phyloP scores from a whole-genome alignment of 345 rosid genomes.

The Carallia pectinifolia region DNA sequence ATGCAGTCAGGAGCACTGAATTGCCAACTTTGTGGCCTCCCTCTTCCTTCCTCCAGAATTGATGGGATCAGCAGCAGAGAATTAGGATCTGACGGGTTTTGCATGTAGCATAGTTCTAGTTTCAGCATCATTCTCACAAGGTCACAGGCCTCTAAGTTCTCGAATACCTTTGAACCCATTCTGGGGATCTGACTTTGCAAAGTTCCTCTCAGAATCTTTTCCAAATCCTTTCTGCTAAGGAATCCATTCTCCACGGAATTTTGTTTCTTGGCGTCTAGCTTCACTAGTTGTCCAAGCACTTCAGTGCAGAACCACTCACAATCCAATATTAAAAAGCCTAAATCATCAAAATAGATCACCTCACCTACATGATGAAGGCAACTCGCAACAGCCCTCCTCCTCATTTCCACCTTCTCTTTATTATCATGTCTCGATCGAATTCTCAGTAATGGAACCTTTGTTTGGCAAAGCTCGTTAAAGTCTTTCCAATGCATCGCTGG shows the following conservation, averaged over 20 bases:
- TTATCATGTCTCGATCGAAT: conserved; percentile 70
- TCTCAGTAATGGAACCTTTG: conserved; percentile 70
- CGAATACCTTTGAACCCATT: conserved; percentile 77
- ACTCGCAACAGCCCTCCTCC: conserved; percentile 71
- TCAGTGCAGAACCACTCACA: conserved; percentile 88
- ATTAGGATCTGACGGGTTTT: conserved; percentile 70
- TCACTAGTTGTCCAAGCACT: conserved; percentile 73
- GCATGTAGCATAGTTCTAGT: conserved; percentile 76
- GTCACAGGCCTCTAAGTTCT: conserved; percentile 65
- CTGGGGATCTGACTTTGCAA: conserved; percentile 86
- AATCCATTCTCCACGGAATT: conserved; percentile 57
- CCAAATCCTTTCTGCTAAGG: conserved; percentile 65
- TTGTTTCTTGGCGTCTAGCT: conserved; percentile 64
- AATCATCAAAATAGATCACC: conserved; percentile 73
- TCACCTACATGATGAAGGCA: conserved; percentile 94
- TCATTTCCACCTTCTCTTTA: conserved; percentile 59
- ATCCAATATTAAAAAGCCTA: conserved; percentile 71
- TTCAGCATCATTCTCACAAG: conserved; percentile 82
- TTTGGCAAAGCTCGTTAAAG: conserved; percentile 77
- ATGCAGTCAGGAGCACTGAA: conserved; percentile 50
- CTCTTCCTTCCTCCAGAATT: conserved; percentile 94
- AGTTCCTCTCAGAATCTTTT: conserved; percentile 68
- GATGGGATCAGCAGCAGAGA: conserved; percentile 74
- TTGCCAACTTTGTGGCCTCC: conserved; percentile 82
- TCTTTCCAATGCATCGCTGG: conserved; percentile 94